Evolutionary conservation across 345 rosid genomes (phyloP).

Genomic region (Salix suchowensis): DNA sequence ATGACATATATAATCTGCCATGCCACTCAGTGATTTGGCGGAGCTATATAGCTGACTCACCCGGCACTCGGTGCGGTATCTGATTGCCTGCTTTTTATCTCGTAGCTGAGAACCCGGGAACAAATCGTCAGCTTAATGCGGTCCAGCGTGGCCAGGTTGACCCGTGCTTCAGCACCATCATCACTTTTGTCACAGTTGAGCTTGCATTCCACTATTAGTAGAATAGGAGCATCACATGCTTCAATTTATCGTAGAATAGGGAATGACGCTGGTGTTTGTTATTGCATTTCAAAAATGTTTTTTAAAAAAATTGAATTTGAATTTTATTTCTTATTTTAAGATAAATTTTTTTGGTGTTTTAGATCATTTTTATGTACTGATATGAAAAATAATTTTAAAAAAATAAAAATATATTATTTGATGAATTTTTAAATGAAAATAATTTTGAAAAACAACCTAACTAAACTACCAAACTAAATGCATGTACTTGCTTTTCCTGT

Average conservation of each 20-base stretch:
- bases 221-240: constrained; percentile 38
- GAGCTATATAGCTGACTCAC: constrained; percentile 33
- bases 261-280: not conserved
- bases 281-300: too few species aligned
- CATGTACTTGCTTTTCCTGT: constrained; percentile 8
- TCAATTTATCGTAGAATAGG: constrained; percentile 23
- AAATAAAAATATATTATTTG: too few species aligned
- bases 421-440: too few species aligned
- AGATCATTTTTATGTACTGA: too few species aligned
- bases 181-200: constrained; percentile 42
- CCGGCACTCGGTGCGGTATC: constrained; percentile 19
- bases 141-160: constrained; percentile 42
- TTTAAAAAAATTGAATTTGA: too few species aligned
- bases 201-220: constrained; percentile 45
- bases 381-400: too few species aligned
- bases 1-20: not conserved
- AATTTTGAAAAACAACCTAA: too few species aligned
- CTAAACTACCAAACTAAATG: too few species aligned
- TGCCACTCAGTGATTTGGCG: constrained; percentile 31
- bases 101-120: not conserved
- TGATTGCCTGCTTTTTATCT: constrained; percentile 10
- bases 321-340: too few species aligned
- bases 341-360: too few species aligned
- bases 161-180: constrained; percentile 19
- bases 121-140: constrained; percentile 22